Evolutionary conservation across 768 basidiomycete genomes (phyloP).

Genomic region (Melanogaster broomeanus): DNA sequence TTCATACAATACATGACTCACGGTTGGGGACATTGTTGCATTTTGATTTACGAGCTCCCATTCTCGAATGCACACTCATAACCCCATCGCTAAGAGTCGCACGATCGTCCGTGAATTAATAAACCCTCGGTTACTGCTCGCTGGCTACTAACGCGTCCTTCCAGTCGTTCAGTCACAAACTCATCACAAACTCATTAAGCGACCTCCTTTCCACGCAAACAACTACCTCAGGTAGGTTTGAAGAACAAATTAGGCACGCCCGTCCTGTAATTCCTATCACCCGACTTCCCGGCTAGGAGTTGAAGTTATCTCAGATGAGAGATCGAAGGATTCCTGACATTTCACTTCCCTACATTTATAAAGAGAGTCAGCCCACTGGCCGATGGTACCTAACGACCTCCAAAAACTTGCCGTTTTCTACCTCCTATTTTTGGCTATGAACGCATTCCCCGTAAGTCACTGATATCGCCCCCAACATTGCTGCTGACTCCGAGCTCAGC

Average conservation of each 20-base stretch:
- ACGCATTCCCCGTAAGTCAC: slow-evolving; percentile 58
- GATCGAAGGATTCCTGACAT: slow-evolving; percentile 22
- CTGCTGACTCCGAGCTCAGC: slow-evolving; percentile 40
- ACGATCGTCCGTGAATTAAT: slow-evolving; percentile 34
- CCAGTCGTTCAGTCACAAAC: slow-evolving; percentile 17
- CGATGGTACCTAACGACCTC: slow-evolving; percentile 22
- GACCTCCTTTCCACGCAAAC: slow-evolving; percentile 32
- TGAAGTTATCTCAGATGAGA: slow-evolving; percentile 18
- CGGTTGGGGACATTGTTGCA: slow-evolving; percentile 25
- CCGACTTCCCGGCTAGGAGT: slow-evolving; percentile 20
- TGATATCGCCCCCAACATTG: slow-evolving; percentile 1
- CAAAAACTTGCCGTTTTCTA: slow-evolving; percentile 8
- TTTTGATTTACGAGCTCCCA: slow-evolving; percentile 30
- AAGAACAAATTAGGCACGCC: slow-evolving; percentile 34
- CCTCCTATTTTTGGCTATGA: slow-evolving; percentile 76
- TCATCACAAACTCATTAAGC: slow-evolving; percentile 35
- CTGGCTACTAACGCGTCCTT: slow-evolving; percentile 29
- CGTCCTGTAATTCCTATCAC: slow-evolving; percentile 32
- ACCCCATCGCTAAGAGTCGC: slow-evolving; percentile 10
- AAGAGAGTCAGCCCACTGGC: slow-evolving; percentile 14
- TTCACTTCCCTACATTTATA: slow-evolving; percentile 21
- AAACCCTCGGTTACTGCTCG: slow-evolving; percentile 31
- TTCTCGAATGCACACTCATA: slow-evolving; percentile 27
- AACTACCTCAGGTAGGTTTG: slow-evolving; percentile 12
- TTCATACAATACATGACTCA: slow-evolving; percentile 30